Evolutionary conservation across 768 basidiomycete species (phyloP).

Genomic region (Boletus coccyginus): DNA sequence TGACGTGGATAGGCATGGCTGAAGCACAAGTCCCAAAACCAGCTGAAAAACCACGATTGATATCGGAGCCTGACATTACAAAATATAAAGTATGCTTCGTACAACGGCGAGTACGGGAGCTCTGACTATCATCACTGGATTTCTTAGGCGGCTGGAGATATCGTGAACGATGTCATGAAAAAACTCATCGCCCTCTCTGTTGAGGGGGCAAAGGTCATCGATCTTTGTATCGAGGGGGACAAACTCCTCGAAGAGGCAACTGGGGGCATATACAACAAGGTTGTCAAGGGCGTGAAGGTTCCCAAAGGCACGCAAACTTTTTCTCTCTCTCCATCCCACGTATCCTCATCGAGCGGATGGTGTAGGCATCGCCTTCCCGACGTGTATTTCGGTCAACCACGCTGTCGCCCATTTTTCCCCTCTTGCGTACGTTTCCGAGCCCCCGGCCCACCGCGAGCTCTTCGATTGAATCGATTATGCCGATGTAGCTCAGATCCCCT

Average conservation of each 20-base stretch:
- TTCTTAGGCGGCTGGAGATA: constrained; percentile 82
- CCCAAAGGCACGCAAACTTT: constrained; percentile 65
- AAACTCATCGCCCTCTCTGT: constrained; percentile 73
- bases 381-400: constrained; percentile 92
- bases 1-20: constrained; percentile 45
- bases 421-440: constrained; percentile 63
- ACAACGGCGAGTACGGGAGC: constrained; percentile 16
- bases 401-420: constrained; percentile 95
- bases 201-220: constrained; percentile 84
- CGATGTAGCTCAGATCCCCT: constrained; percentile 66
- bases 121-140: constrained; percentile 8
- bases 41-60: constrained; percentile 53
- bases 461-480: constrained; percentile 28
- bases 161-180: constrained; percentile 81
- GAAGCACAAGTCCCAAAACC: constrained; percentile 48
- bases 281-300: constrained; percentile 84
- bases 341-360: constrained; percentile 5
- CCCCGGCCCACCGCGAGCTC: not conserved
- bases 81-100: constrained; percentile 72
- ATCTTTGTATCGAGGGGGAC: constrained; percentile 92
- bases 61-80: constrained; percentile 72
- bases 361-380: constrained; percentile 91
- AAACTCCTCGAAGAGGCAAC: constrained; percentile 87
- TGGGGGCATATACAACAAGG: constrained; percentile 84
- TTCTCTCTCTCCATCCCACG: not conserved